A percentile compares a stretch with the other conserved stretches of the same genome.
These are phyloP conservation scores for Wickerhamia fluorescens DNA, from an alignment of 805 yeast species.

Conservation along the genomic window DNA sequence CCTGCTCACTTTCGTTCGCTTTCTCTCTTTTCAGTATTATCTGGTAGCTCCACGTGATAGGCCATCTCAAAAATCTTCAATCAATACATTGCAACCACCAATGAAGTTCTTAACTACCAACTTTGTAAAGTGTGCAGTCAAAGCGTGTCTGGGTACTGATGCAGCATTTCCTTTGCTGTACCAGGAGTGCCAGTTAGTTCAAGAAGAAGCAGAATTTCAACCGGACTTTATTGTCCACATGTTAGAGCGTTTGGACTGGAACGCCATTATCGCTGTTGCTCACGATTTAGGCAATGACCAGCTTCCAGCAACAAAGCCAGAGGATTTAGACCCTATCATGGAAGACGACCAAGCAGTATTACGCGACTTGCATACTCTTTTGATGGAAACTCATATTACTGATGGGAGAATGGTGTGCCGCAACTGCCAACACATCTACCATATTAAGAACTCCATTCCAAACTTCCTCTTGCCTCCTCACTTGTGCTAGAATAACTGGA, in stretches of 20 bases:
- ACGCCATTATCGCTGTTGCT: constrained; percentile 73
- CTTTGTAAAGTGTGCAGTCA: constrained; percentile 89
- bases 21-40: no score
- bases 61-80: constrained; percentile 1
- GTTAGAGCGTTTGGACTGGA: constrained; percentile 82
- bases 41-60: no score
- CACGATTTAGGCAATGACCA: constrained; percentile 43
- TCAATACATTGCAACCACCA: neutral
- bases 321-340: constrained; percentile 43
- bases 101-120: constrained; percentile 97
- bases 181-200: constrained; percentile 59
- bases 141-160: constrained; percentile 65
- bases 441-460: constrained; percentile 89
- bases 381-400: constrained; percentile 76
- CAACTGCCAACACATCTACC: constrained; percentile 80
- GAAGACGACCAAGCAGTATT: constrained; percentile 50
- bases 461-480: constrained; percentile 94
- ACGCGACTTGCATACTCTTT: constrained; percentile 66
- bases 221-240: constrained; percentile 74
- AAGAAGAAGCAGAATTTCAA: constrained; percentile 75
- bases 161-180: constrained; percentile 78
- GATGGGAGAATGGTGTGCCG: constrained; percentile 89
- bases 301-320: constrained; percentile 47
- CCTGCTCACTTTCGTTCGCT: no score
- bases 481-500: constrained; percentile 47